phyloP scores from a whole-genome alignment of 2,329 filamentous ascomycete species.

The Neonectria hederae region DNA sequence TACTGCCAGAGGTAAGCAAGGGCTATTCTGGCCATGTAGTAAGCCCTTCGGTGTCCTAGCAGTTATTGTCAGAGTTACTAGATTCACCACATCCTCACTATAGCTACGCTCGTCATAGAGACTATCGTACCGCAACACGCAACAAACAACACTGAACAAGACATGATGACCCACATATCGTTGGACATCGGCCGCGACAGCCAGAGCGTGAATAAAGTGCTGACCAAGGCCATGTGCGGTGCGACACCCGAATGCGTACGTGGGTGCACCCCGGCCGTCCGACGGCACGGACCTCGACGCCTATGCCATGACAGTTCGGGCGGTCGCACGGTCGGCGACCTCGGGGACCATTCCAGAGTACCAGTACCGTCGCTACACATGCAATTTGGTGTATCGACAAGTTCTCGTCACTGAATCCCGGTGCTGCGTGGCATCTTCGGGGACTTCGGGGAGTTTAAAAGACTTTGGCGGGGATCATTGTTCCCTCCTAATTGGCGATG shows the following conservation, averaged over 20 bases:
- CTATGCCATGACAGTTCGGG: not conserved
- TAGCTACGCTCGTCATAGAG: not conserved
- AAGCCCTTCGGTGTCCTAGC: not conserved
- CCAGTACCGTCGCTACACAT: not conserved
- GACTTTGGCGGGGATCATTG: not conserved
- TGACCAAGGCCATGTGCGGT: not conserved
- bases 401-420: not conserved
- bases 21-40: not conserved
- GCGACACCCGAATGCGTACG: not conserved
- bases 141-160: not conserved
- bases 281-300: not conserved
- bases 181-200: not conserved
- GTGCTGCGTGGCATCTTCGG: not conserved
- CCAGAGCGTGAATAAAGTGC: not conserved
- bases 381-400: not conserved
- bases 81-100: not conserved
- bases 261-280: not conserved
- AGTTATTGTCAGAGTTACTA: not conserved
- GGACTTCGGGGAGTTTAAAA: not conserved
- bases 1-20: not conserved
- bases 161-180: not conserved
- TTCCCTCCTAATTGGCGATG: no score
- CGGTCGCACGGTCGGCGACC: slow-evolving; percentile 9
- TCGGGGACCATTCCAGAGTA: slow-evolving; percentile 15
- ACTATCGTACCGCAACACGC: not conserved